These are phyloP conservation scores for Chaetoscypha palmicola DNA, from an alignment of 2,329 filamentous ascomycete species.

Conservation along the genomic window DNA sequence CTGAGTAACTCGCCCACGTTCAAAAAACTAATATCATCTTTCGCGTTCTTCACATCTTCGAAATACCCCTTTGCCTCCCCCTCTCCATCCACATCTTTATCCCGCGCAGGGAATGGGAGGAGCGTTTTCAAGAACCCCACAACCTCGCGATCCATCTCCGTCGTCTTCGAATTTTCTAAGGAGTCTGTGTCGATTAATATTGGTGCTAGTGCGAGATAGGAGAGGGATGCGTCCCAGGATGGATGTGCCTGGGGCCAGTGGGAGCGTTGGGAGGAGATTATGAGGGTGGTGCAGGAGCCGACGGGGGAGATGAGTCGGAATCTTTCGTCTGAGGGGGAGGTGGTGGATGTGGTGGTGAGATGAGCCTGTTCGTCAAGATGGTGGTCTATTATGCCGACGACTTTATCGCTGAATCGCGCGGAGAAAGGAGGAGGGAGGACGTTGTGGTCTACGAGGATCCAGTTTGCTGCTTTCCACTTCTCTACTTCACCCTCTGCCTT, in stretches of 20 bases:
- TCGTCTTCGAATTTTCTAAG: slow-evolving; percentile 58
- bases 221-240: slow-evolving; percentile 50
- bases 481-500: slow-evolving; percentile 34
- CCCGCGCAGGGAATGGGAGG: too few species aligned
- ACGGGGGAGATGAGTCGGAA: slow-evolving; percentile 57
- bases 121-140: slow-evolving; percentile 49
- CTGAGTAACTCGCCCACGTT: slow-evolving; percentile 60
- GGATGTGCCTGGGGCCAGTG: neutral
- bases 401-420: slow-evolving; percentile 41
- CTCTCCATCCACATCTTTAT: too few species aligned
- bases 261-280: neutral
- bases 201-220: slow-evolving; percentile 60
- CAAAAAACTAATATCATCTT: slow-evolving; percentile 58
- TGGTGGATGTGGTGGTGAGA: slow-evolving; percentile 17
- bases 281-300: slow-evolving; percentile 61
- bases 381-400: slow-evolving; percentile 68
- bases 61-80: slow-evolving; percentile 54
- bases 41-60: slow-evolving; percentile 52
- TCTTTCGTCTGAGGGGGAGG: slow-evolving; percentile 33
- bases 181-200: slow-evolving; percentile 69
- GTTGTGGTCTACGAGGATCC: slow-evolving; percentile 79
- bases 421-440: slow-evolving; percentile 56
- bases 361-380: slow-evolving; percentile 60
- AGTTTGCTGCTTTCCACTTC: slow-evolving; percentile 45
- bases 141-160: slow-evolving; percentile 50